A percentile compares a stretch with the other conserved stretches of the same genome.
These are phyloP conservation scores for Boletus coccyginus DNA, from an alignment of 768 basidiomycete genomes.

Conservation along the genomic window DNA sequence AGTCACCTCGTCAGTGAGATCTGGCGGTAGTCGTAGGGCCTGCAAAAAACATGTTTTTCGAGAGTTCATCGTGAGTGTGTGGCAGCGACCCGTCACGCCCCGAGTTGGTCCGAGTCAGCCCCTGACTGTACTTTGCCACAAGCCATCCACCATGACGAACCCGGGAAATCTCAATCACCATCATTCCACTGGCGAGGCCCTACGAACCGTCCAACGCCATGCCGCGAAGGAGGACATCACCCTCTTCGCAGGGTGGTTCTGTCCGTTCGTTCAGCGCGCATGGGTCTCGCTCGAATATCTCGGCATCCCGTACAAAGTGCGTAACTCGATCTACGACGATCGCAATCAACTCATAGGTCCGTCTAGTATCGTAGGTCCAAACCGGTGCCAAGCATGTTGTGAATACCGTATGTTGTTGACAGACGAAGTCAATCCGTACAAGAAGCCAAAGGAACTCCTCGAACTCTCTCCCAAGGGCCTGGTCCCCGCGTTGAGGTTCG, in stretches of 20 bases:
- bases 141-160: slow-evolving; percentile 29
- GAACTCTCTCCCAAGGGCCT: slow-evolving; percentile 80
- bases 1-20: slow-evolving; percentile 26
- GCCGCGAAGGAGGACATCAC: slow-evolving; percentile 49
- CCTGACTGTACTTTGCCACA: background rate
- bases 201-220: slow-evolving; percentile 55
- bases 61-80: slow-evolving; percentile 3
- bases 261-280: slow-evolving; percentile 79
- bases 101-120: background rate
- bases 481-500: slow-evolving; percentile 65
- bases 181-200: slow-evolving; percentile 47
- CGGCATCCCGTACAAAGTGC: slow-evolving; percentile 67
- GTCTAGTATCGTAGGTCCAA: slow-evolving; percentile 39
- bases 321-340: background rate
- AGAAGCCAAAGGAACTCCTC: slow-evolving; percentile 77
- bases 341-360: background rate
- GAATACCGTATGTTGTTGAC: background rate
- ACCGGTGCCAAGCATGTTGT: background rate
- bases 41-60: slow-evolving; percentile 13
- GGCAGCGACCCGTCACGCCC: background rate
- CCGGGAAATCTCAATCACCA: slow-evolving; percentile 40
- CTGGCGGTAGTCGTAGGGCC: slow-evolving; percentile 15
- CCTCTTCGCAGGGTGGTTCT: slow-evolving; percentile 72
- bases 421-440: slow-evolving; percentile 85
- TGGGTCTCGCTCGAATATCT: slow-evolving; percentile 76